Conservation (phyloP, 805 yeast genomes). For the Candida manassasensis region DNA sequence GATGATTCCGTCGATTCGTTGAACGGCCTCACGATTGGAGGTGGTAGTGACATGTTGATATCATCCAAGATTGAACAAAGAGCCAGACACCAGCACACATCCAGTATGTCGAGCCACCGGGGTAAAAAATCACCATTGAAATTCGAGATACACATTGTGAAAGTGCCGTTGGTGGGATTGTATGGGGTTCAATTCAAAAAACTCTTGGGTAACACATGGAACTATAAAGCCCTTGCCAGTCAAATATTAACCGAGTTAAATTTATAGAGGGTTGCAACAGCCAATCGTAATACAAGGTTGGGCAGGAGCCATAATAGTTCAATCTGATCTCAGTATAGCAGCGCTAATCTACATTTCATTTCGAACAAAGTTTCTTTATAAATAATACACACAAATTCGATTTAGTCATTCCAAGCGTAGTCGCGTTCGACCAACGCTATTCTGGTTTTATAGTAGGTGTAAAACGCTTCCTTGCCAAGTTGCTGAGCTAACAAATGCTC, state of each 20-base stretch:
- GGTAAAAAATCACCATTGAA: constrained; percentile 56
- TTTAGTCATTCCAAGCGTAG: too few relatives aligned
- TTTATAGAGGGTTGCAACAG: constrained; percentile 33
- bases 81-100: constrained; percentile 30
- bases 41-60: constrained; percentile 56
- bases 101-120: constrained; percentile 20
- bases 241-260: constrained; percentile 72
- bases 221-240: constrained; percentile 85
- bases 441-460: constrained; percentile 8
- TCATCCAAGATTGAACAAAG: constrained; percentile 56
- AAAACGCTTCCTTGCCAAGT: constrained; percentile 10
- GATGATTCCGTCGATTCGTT: constrained; percentile 62
- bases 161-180: constrained; percentile 83
- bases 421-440: constrained; percentile 14
- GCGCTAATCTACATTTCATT: too few relatives aligned
- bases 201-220: constrained; percentile 90
- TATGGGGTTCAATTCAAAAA: constrained; percentile 95
- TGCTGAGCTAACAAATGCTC: constrained; percentile 14
- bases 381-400: too few relatives aligned
- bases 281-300: neutral
- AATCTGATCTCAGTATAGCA: too few relatives aligned
- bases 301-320: neutral
- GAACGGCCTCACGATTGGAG: constrained; percentile 44
- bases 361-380: too few relatives aligned
- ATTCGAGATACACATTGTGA: constrained; percentile 88